Evolutionary conservation across 2,329 filamentous ascomycete species (phyloP), one percentile per base, ranked within the genome.

Genomic region (Diaporthe helianthi): DNA sequence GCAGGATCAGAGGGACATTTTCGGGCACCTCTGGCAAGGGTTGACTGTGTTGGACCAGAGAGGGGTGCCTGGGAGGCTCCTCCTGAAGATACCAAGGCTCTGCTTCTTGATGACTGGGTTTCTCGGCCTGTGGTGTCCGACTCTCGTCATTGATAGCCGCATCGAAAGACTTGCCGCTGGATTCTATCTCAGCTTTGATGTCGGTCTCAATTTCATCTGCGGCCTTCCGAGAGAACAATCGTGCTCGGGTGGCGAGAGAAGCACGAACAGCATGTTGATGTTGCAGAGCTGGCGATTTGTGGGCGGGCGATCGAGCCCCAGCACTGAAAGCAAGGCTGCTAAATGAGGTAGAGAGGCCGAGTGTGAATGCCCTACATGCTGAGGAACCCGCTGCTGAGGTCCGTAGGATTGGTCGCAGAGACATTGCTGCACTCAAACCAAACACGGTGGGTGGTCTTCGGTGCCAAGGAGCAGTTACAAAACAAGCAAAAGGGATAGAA

Each of bases 31-130:
- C 82, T 22, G 86, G 87, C 9, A 88, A 73, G 1, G 79, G 80
- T 3, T 81, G 78, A 22, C 82, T 81, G 49, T 81, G 80, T 71
- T 82, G 82, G n/a, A 85, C 79, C 29, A 82, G 80, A 5, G 83
- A 80, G 0, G 84, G 80, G 70, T 88, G 85, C 41, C 82, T 79
- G 1, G 87, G 86, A 1, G 86, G 81, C 51, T 93, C 87, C 73
- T 92, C 89, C 76, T 96, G 90, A 33, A 97, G 88, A 79, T 98
- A 98, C 96, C 96, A 98, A 67, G 80, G 82, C 4, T 79, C 75
- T n/a, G n/a, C n/a, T 9, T 78, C 68, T 17, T 58, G 46, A 15
- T 26, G 24, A 60, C 13, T n/a, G 4, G 52, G 49, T 15, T 70
- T 33, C n/a, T 67, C 24, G 13, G n/a, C 15, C 47, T 71, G 65